A percentile compares a stretch with the other conserved stretches of the same genome.
These are phyloP conservation scores for Xylaria sp. DNA, from an alignment of 495 filamentous ascomycete species.

Conservation along the genomic window DNA sequence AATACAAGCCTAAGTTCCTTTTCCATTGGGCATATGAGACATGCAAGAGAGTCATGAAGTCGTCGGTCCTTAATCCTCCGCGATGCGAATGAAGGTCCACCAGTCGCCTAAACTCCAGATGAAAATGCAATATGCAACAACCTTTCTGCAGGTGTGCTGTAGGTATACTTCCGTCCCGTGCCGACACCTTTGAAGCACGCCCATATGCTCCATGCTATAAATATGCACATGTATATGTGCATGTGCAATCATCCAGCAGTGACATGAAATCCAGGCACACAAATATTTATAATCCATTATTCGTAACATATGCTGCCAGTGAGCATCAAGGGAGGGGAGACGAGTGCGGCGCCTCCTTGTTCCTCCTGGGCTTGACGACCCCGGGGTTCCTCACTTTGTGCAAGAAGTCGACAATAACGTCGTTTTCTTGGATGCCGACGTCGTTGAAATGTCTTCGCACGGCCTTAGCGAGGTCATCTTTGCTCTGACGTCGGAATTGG, in stretches of 20 bases:
- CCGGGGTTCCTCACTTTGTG: slow-evolving; percentile 72
- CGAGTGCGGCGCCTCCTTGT: slow-evolving; percentile 38
- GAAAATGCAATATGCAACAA: slow-evolving; percentile 35
- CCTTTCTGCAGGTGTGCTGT: slow-evolving; percentile 24
- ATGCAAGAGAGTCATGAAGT: slow-evolving; percentile 18
- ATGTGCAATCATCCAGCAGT: slow-evolving; percentile 30
- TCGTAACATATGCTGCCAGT: slow-evolving; percentile 29
- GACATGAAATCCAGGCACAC: slow-evolving; percentile 26
- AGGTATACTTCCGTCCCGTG: slow-evolving; percentile 26
- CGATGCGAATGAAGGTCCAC: slow-evolving; percentile 30
- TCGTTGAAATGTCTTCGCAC: slow-evolving; percentile 93
- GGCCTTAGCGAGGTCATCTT: slow-evolving; percentile 79
- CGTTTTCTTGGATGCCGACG: slow-evolving; percentile 81
- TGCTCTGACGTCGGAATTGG: slow-evolving; percentile 69
- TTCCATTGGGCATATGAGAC: slow-evolving; percentile 18
- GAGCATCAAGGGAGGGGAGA: slow-evolving; percentile 40
- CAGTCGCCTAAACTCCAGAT: slow-evolving; percentile 37
- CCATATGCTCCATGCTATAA: neutral
- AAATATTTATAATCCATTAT: slow-evolving; percentile 32
- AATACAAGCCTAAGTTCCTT: slow-evolving; percentile 23
- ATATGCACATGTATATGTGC: slow-evolving; percentile 19
- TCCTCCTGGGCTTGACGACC: slow-evolving; percentile 41
- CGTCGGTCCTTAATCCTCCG: slow-evolving; percentile 36
- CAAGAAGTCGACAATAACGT: slow-evolving; percentile 84
- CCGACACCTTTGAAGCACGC: neutral